Percentiles rank a stretch among this genome's conserved stretches.
Conservation (phyloP, 371 early-diverging fungal genomes). For the Rhizopus arrhizus region DNA sequence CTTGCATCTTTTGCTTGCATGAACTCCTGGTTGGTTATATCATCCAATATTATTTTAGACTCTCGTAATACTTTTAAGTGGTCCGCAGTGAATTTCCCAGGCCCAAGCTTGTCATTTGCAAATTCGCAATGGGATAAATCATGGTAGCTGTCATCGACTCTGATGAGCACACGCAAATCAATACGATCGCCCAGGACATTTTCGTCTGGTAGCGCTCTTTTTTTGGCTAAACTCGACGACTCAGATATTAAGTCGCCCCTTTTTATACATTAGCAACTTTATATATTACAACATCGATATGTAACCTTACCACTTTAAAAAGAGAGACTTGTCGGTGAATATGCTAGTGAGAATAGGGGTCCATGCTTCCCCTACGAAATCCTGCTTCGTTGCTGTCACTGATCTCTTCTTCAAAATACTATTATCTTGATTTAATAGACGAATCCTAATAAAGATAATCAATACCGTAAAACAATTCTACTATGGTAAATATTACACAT, state of each 20-base stretch:
- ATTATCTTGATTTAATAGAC: conserved; percentile 2
- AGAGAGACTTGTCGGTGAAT: conserved; percentile 7
- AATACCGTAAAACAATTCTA: conserved; percentile 1
- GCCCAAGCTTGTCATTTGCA: conserved; percentile 7
- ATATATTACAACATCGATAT: conserved; percentile 3
- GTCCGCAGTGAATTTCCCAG: not conserved
- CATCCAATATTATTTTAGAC: conserved; percentile 4
- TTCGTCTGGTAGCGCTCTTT: conserved; percentile 8
- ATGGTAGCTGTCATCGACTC: not conserved
- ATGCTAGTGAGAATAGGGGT: conserved; percentile 2
- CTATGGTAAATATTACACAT: no score
- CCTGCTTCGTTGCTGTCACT: not conserved
- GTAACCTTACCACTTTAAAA: conserved; percentile 9
- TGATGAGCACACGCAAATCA: not conserved
- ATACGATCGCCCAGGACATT: conserved; percentile 3
- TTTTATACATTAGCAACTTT: conserved; percentile 5
- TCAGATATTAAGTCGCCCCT: conserved; percentile 2
- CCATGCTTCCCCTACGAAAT: conserved; percentile 5
- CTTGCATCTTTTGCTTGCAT: not conserved
- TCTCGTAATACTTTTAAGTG: conserved; percentile 9
- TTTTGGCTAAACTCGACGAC: conserved; percentile 5
- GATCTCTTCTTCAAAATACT: conserved; percentile 7
- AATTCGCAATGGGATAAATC: not conserved
- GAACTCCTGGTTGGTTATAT: not conserved
- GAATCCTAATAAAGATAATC: conserved; percentile 1